phyloP scores from a whole-genome alignment of 2,329 filamentous ascomycete genomes.

The Cephalotrichum gorgonifer region DNA sequence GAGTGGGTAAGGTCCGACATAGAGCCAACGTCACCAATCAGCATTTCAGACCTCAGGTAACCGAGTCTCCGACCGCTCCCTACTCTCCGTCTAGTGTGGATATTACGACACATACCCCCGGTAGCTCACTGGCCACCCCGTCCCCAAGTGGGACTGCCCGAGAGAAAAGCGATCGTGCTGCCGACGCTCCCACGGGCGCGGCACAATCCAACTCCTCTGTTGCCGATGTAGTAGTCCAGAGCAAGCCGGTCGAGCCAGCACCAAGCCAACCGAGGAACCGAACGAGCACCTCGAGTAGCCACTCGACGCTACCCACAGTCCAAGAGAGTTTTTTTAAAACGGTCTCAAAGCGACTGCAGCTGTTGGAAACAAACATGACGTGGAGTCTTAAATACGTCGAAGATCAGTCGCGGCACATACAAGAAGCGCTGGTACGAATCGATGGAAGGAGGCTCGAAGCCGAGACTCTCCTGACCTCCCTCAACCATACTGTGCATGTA shows the following conservation, averaged over 20 bases:
- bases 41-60: background rate
- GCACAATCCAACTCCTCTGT: background rate
- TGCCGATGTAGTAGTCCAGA: background rate
- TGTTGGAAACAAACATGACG: conserved; percentile 86
- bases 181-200: background rate
- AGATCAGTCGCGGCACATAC: conserved; percentile 82
- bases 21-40: background rate
- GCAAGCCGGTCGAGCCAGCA: background rate
- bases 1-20: background rate
- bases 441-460: conserved; percentile 86
- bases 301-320: conserved; percentile 54
- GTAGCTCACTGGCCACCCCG: background rate
- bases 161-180: background rate
- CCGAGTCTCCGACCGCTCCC: background rate
- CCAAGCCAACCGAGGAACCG: conserved; percentile 24
- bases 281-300: conserved; percentile 16
- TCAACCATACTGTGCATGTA: conserved; percentile 79
- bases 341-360: conserved; percentile 82
- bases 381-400: conserved; percentile 93
- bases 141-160: background rate
- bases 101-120: background rate
- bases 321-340: conserved; percentile 98
- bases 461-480: conserved; percentile 64
- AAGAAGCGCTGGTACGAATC: conserved; percentile 75
- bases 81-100: background rate